Evolutionary conservation across 2,329 filamentous ascomycete genomes (phyloP).

Genomic region (Didymella pinodella): DNA sequence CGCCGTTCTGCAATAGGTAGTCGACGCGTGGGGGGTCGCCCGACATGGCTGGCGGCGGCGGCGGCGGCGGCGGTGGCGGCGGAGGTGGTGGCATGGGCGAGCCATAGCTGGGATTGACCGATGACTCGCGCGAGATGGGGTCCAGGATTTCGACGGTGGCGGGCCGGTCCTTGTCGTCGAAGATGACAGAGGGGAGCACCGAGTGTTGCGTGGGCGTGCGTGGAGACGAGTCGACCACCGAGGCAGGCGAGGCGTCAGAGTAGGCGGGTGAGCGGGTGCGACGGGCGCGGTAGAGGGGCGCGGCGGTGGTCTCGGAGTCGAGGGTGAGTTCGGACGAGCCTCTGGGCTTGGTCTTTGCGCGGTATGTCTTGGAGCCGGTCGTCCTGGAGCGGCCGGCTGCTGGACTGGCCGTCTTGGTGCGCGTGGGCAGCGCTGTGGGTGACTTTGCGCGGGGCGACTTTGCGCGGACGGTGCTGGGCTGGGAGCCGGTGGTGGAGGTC

Average conservation of each 20-base stretch:
- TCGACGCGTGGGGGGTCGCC: conserved; percentile 83
- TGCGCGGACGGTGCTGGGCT: conserved; percentile 51
- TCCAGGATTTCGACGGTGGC: conserved; percentile 55
- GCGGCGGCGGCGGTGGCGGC: conserved; percentile 66
- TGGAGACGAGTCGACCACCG: conserved; percentile 55
- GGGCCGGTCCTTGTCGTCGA: conserved; percentile 46
- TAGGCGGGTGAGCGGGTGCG: conserved; percentile 43
- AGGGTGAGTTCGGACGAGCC: conserved; percentile 53
- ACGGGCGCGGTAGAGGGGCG: conserved; percentile 51
- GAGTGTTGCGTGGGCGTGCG: conserved; percentile 55
- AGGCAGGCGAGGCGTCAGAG: conserved; percentile 52
- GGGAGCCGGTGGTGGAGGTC: conserved; percentile 53
- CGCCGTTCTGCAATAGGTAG: conserved; percentile 89
- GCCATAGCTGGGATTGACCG: conserved; percentile 51
- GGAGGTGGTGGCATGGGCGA: conserved; percentile 56
- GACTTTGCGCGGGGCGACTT: conserved; percentile 43
- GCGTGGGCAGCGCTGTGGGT: conserved; percentile 26
- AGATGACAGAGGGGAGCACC: conserved; percentile 45
- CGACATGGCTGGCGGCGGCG: conserved; percentile 73
- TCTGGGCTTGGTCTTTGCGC: conserved; percentile 40
- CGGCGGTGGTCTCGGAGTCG: conserved; percentile 58
- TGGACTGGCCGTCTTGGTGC: conserved; percentile 39
- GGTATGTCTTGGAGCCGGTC: conserved; percentile 30
- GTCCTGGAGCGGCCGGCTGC: conserved; percentile 34
- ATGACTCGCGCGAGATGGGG: conserved; percentile 46